Evolutionary conservation across 1,139 yeast species (phyloP).

Genomic region (Pichia sp.): DNA sequence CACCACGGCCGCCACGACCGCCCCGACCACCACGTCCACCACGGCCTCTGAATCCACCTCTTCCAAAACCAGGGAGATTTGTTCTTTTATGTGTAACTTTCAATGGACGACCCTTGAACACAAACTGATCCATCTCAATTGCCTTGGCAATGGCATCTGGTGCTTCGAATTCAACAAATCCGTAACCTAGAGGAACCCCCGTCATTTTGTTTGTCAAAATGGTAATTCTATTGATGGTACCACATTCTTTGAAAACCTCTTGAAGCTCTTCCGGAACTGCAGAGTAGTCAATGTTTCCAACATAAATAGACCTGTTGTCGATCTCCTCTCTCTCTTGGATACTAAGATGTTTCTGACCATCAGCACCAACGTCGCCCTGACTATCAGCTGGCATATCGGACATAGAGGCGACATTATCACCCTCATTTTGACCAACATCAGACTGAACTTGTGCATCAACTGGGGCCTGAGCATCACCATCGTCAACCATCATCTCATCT

Average conservation of each 20-base stretch:
- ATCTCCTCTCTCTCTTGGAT: slow-evolving; percentile 47
- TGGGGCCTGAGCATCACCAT: not conserved
- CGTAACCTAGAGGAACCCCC: slow-evolving; percentile 64
- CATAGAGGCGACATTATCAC: slow-evolving; percentile 21
- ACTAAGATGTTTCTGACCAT: slow-evolving; percentile 16
- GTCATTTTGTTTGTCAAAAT: slow-evolving; percentile 50
- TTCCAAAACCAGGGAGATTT: slow-evolving; percentile 52
- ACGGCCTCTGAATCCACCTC: slow-evolving; percentile 25
- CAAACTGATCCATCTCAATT: slow-evolving; percentile 42
- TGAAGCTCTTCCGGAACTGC: slow-evolving; percentile 55
- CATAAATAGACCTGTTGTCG: slow-evolving; percentile 51
- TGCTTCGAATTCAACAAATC: slow-evolving; percentile 59
- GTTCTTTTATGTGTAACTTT: slow-evolving; percentile 62
- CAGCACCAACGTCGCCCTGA: slow-evolving; percentile 21
- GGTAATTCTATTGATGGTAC: slow-evolving; percentile 53
- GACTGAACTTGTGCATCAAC: not conserved
- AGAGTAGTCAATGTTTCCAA: slow-evolving; percentile 55
- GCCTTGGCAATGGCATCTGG: slow-evolving; percentile 44
- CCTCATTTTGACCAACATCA: not conserved
- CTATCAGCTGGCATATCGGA: not conserved
- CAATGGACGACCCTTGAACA: slow-evolving; percentile 48
- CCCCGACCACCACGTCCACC: slow-evolving; percentile 33
- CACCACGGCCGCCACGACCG: slow-evolving; percentile 2
- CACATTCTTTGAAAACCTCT: slow-evolving; percentile 43
- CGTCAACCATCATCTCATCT: slow-evolving; percentile 34